A percentile compares a stretch with the other conserved stretches of the same genome.
These are phyloP conservation scores for Solanum hybrid DNA, from an alignment of 305 asterid genomes.

Conservation along the genomic window DNA sequence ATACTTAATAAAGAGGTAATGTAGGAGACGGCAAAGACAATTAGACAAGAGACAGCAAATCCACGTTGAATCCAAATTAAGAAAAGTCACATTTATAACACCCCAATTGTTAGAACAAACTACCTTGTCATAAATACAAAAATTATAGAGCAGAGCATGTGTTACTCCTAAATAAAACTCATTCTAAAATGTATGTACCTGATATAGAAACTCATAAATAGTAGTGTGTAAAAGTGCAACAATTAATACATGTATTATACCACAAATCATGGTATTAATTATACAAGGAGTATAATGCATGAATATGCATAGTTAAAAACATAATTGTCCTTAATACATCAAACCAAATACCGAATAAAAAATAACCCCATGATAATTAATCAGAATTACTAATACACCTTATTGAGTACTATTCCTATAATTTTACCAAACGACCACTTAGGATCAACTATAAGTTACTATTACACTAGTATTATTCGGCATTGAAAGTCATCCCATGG, in stretches of 20 bases:
- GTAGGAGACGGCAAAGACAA: background rate
- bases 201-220: background rate
- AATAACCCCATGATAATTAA: too few relatives aligned
- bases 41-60: constrained; percentile 12
- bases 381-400: background rate
- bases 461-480: background rate
- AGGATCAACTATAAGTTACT: background rate
- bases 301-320: too few relatives aligned
- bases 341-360: too few relatives aligned
- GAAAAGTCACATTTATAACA: background rate
- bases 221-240: background rate
- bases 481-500: background rate
- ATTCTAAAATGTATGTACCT: background rate
- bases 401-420: background rate
- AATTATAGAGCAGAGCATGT: background rate
- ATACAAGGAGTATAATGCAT: background rate
- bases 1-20: background rate
- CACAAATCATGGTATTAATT: background rate
- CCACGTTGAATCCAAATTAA: background rate
- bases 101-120: background rate
- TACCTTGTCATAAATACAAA: background rate
- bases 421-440: background rate
- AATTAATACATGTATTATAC: background rate
- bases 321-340: background rate
- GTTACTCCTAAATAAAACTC: background rate